Base-by-base conservation (phyloP, 495 filamentous ascomycete species). In the Aspergillus coremiiformis region DNA sequence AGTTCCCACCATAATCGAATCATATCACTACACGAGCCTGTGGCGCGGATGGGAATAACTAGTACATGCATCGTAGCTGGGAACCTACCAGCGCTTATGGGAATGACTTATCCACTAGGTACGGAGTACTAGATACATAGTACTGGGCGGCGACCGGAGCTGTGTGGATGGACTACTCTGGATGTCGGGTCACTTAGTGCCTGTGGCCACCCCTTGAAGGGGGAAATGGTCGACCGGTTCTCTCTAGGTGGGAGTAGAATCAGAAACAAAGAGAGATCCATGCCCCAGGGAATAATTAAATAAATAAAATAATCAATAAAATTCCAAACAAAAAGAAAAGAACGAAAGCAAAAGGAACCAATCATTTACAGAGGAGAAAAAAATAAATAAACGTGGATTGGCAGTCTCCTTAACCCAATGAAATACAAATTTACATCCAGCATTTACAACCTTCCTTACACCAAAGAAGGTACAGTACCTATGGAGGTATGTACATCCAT, bases 51-150 rank as follows among this genome's bases (percentile, higher is more conserved):
- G 37, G 37, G 21, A 42, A 41, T 39, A 15, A 15, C 49, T 57
- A 49, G 54, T 53, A 20, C 49, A 52, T 61, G 58, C 58, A 50
- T 20, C 44, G 23, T 33, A 33, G 24, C 42, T 57, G 58, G 54
- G 52, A 57, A 52, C 52, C 54, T 61, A 57, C 55, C 58, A 56
- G 32, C 44, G 15, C 17, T 19, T 12, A 23, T 37, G 22, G 42
- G 41, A n/a, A 42, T 41, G 48, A 26, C 14, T 42, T 47, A 19
- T 35, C 43, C 47, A 45, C 33, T n/a, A n/a, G n/a, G n/a, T n/a
- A n/a, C n/a, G n/a, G n/a, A n/a, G n/a, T n/a, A n/a, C n/a, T n/a
- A n/a, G n/a, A n/a, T n/a, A n/a, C 37, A 11, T 12, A 27, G 12
- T 30, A n/a, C 46, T 21, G 35, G 10, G 19, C 23, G 46, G 19